Base-by-base conservation (phyloP, 441 rosid species). In the Gossypium trilobum region DNA sequence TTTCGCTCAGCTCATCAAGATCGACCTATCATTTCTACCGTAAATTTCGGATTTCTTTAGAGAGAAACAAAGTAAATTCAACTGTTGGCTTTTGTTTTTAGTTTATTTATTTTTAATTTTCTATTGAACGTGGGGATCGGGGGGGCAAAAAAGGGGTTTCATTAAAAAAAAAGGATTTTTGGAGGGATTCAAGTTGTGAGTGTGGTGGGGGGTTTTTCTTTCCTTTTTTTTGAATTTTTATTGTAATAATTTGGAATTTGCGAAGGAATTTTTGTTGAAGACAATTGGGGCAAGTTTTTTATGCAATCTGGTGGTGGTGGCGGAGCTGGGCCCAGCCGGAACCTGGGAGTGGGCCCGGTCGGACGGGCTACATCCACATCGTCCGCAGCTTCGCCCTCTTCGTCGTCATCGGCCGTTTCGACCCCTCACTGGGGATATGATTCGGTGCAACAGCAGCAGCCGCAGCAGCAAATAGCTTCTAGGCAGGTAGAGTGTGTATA, bases 331-430 rank as follows among this genome's bases (percentile, higher is more conserved):
- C 84, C 98, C 81, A 44, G 88, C 82, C 84, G 97, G 76, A 83
- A 83, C 74, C 82, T 78, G 70, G 81, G 75, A 10, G 81, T 83
- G 83, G 91, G 88, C 14, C 90, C 87, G 58, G 86, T 86, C 50
- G 95, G 88, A 73, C 90, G 95, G 83, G 87, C 95, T 22, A 78
- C 88, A 1, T 87, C 97, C 77, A 85, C 93, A 33, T 87, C 98
- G 57, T 89, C 98, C 19, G 95, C 97, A 23, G 97, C 98, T 7
- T 91, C 98, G 68, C 96, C 99, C 8, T 80, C 99, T 57, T 95
- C 97, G 6, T 95, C 99, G 0, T 92, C 99, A 3, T 92, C 99
- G 2, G 91, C 97, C 10, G 97, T 87, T 42, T 89, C 91, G 29
- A 86, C 91, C 5, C 87, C 88, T 17, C 92, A 85, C 71, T 75